A percentile compares a stretch with the other conserved stretches of the same genome.
Evolutionary conservation across 139 green algal species (phyloP).

Genomic region (Coelastrella sp.): DNA sequence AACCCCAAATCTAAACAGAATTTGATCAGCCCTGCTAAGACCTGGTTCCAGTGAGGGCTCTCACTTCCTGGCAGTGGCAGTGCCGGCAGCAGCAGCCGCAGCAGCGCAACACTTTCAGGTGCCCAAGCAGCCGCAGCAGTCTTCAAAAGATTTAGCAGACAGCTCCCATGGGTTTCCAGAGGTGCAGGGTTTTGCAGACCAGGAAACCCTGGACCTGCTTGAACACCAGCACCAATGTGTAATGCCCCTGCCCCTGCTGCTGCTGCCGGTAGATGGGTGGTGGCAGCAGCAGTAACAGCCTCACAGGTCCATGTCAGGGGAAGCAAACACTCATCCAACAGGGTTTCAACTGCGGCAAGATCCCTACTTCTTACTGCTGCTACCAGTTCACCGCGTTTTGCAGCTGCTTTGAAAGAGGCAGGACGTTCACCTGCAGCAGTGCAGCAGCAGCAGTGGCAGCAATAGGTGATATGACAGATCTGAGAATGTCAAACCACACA

Average conservation of each 20-base stretch:
- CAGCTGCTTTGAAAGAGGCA: slow-evolving; percentile 28
- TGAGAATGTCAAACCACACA: background rate
- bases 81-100: background rate
- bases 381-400: slow-evolving; percentile 21
- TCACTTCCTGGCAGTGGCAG: background rate
- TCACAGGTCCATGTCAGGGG: slow-evolving; percentile 26
- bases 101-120: background rate
- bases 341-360: background rate
- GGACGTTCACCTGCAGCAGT: background rate
- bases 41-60: background rate
- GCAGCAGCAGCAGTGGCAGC: background rate
- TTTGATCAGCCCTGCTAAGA: background rate
- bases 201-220: background rate
- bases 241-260: background rate
- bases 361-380: slow-evolving; percentile 12
- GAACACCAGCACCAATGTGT: background rate
- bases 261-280: background rate
- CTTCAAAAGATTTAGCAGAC: background rate
- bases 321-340: background rate
- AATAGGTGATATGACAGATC: background rate
- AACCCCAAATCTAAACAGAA: background rate
- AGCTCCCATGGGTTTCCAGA: background rate
- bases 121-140: background rate
- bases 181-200: background rate
- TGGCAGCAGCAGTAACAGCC: background rate